phyloP scores from a whole-genome alignment of 2,329 filamentous ascomycete species.

The Beauveria brongniartii region DNA sequence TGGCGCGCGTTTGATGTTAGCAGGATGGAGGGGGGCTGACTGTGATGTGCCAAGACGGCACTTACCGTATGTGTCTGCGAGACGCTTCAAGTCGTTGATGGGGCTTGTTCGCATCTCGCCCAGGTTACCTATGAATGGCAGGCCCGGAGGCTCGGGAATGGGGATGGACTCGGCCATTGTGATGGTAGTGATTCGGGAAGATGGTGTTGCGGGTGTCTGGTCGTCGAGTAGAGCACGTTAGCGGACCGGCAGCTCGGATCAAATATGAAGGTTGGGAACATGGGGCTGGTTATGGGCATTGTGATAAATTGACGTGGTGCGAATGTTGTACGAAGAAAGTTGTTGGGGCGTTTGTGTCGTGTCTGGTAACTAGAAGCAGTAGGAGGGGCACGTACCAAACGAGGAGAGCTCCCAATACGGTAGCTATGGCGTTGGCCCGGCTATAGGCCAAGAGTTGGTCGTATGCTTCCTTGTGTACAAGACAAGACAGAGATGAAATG shows the following conservation, averaged over 20 bases:
- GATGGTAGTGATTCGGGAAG: background rate
- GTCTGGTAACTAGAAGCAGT: background rate
- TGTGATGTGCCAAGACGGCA: background rate
- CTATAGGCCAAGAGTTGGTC: background rate
- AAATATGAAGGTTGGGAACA: background rate
- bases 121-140: constrained; percentile 60
- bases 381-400: background rate
- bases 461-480: background rate
- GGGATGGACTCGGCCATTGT: constrained; percentile 30
- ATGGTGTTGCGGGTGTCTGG: background rate
- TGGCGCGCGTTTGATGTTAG: constrained; percentile 19
- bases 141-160: constrained; percentile 56
- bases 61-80: constrained; percentile 59
- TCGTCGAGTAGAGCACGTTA: background rate
- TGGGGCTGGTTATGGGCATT: background rate
- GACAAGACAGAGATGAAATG: background rate
- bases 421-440: background rate
- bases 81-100: constrained; percentile 41
- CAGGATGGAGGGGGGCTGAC: background rate
- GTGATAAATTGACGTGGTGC: no score
- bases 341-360: background rate
- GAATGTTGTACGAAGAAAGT: background rate
- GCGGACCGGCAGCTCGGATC: background rate
- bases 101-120: constrained; percentile 55
- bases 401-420: background rate